These are phyloP conservation scores for Globisporangium okanoganense DNA, from an alignment of 352 stramenopile species.

Conservation along the genomic window DNA sequence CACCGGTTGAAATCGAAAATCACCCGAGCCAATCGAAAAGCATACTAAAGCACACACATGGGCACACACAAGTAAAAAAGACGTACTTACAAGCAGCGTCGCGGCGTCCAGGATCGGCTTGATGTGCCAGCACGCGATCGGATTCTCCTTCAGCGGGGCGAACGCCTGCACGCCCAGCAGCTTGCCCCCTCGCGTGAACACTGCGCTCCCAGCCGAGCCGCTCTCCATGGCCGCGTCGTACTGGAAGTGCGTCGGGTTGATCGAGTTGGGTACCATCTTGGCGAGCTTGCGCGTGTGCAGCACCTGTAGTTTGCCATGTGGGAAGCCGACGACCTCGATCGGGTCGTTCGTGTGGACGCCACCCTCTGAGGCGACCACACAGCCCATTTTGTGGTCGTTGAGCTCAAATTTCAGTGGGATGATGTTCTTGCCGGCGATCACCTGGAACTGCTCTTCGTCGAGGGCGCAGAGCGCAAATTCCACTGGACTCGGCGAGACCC, in stretches of 20 bases:
- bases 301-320: slow-evolving; percentile 51
- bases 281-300: slow-evolving; percentile 32
- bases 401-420: slow-evolving; percentile 41
- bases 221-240: slow-evolving; percentile 43
- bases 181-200: slow-evolving; percentile 60
- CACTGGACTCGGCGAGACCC: slow-evolving; percentile 9
- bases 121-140: slow-evolving; percentile 42
- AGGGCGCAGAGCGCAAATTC: slow-evolving; percentile 56
- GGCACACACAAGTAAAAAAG: neutral
- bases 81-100: slow-evolving; percentile 61
- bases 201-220: slow-evolving; percentile 29
- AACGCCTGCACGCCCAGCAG: slow-evolving; percentile 52
- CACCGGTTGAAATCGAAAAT: neutral
- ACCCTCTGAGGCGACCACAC: slow-evolving; percentile 15
- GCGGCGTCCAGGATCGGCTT: slow-evolving; percentile 46
- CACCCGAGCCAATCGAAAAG: neutral
- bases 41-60: neutral
- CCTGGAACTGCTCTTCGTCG: slow-evolving; percentile 44
- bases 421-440: slow-evolving; percentile 40
- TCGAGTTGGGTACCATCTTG: slow-evolving; percentile 44
- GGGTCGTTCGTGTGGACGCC: slow-evolving; percentile 17
- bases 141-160: slow-evolving; percentile 27
- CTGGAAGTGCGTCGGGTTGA: slow-evolving; percentile 45
- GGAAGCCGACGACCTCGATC: slow-evolving; percentile 57
- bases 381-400: slow-evolving; percentile 61